Base-by-base conservation (phyloP, 352 stramenopile genomes). In the Phytophthora foliorum region DNA sequence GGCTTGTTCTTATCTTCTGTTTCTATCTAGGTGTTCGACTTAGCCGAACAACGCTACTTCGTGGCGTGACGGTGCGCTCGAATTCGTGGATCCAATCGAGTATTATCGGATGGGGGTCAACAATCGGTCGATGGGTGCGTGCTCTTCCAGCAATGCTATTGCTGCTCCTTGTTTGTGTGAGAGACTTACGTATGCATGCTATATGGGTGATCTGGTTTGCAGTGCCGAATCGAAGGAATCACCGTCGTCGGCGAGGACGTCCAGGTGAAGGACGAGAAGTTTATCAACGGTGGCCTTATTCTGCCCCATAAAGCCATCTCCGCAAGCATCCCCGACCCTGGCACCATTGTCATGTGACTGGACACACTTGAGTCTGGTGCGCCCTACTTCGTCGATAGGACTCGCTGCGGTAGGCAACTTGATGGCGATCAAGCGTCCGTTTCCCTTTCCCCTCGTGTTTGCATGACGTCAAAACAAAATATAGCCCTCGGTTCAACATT, bases 41-140 rank as follows among this genome's bases (percentile, higher is more conserved):
- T 64, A 92, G 84, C 57, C 81, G 88, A 57, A 92, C 84, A 55
- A 95, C 89, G 55, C 72, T 97, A 36, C 72, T 96, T 58, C 75
- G 86, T 29, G 83, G 76, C 11, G 88, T 94, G 46, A 93, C 81
- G 0, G 86, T 97, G 44, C 81, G 86, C 32, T 75, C 83, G 11
- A 93, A 96, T 70, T 89, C 84, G 52, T 94, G 86, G 85, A 92
- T 97, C 60, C 79, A 93, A 49, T 93, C 88, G 53, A 94, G 86
- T 61, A 97, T 97, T 77, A 91, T 97, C 32, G 91, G 91, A 51
- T 97, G 91, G 91, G 84, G 88, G 14, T 95, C 85, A 21, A 95
- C 84, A 4, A 94, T 95, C 51, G 88, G 88, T 24, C 82, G 88
- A 72, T 95, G 88, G 88, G 87, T 94, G 62, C 11, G 74, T 76